A percentile compares a stretch with the other conserved stretches of the same genome.
Conservation (phyloP, 106 monocot genomes). For the Dioscorea dumetorum region DNA sequence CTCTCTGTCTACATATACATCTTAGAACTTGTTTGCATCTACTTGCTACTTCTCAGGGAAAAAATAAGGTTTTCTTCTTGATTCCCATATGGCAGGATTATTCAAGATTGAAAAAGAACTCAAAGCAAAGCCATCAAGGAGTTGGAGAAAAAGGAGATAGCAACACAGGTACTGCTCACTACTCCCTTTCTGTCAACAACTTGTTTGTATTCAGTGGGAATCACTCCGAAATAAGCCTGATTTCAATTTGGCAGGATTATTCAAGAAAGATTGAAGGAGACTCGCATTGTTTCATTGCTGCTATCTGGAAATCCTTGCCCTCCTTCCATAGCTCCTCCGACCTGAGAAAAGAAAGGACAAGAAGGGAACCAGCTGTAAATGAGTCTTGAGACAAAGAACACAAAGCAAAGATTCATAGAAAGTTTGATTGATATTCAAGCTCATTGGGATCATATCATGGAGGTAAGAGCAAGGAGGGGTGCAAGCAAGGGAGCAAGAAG, state of each 20-base stretch:
- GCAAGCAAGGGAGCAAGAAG: not conserved
- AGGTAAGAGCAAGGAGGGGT: not conserved
- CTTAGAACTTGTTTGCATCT: not conserved
- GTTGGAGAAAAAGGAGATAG: no score
- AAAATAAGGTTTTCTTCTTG: no score
- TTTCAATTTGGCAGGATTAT: no score
- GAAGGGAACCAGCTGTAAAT: not conserved
- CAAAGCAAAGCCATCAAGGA: no score
- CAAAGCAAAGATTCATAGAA: not conserved
- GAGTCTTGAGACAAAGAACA: constrained; percentile 2
- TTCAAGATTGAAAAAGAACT: no score
- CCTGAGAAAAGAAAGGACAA: not conserved
- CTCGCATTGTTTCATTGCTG: no score
- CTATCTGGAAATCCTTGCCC: not conserved
- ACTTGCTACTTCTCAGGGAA: not conserved
- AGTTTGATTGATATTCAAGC: not conserved
- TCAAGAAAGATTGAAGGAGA: no score
- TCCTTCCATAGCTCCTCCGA: not conserved
- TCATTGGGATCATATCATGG: not conserved
- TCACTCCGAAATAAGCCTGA: no score
- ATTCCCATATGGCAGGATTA: no score
- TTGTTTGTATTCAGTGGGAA: no score
- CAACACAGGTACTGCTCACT: no score
- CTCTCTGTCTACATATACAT: not conserved
- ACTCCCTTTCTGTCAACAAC: no score